Evolutionary conservation across 495 filamentous ascomycete genomes (phyloP), one percentile per base, ranked within the genome.

Genomic region (Amorphotheca resinae): DNA sequence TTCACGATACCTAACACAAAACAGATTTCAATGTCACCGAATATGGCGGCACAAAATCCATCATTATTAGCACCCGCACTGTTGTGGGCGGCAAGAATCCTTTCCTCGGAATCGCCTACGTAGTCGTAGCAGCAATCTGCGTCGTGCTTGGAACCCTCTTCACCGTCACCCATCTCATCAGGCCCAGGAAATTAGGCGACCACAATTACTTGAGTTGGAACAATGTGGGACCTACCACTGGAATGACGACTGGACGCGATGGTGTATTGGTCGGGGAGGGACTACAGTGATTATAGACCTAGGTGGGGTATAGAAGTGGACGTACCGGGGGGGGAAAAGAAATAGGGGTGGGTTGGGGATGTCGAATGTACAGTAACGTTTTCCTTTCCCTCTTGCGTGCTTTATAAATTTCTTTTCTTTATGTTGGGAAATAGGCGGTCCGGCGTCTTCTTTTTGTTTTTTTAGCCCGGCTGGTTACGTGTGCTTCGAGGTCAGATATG

Each of bases 201-300:
- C 91, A 95, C 58, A 95, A 86, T 22, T 96, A 96, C 61, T 72
- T 99, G 30, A 85, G 83, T 7, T 99, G 93, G 93, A 95, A 96
- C 64, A 89, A 87, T 56, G 85, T 91, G 17, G 75, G 81, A 26
- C 74, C 79, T 1, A 73, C 65, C 32, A 71, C 70, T 4, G 70
- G 72, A 36, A 64, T 73, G 20, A 38, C 61, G 7, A 48, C 31
- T 31, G 53, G 53, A 12, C 23, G 53, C 25, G 54, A 56, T 36
- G 28, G 51, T 36, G 31, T 42, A 8, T 8, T 48, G 15, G 40
- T 18, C 11, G 48, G 43, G 14, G 48, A 51, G 14, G 16, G 35
- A 20, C 15, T n/a, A 21, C 8, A 20, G n/a, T n/a, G 32, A 21
- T 26, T 4, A 12, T 16, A 36, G 26, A 37, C 23, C 20, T 33